A percentile compares a stretch with the other conserved stretches of the same genome.
These are phyloP conservation scores for Nakazawaea ambrosiae DNA, from an alignment of 805 yeast species.

Conservation along the genomic window DNA sequence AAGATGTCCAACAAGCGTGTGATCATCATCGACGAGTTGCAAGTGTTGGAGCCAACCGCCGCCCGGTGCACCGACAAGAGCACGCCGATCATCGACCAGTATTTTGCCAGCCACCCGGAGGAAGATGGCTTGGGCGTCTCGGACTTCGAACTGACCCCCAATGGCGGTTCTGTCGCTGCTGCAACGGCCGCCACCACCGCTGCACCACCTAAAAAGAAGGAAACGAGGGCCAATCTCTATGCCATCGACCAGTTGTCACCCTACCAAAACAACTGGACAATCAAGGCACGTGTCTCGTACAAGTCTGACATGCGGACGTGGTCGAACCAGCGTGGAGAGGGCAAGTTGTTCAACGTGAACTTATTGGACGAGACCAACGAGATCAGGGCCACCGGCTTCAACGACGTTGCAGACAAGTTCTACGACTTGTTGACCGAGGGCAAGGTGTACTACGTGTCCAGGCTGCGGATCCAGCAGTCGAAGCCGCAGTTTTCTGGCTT, in stretches of 20 bases:
- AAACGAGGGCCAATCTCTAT: constrained; percentile 36
- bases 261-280: constrained; percentile 84
- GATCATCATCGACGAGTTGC: constrained; percentile 39
- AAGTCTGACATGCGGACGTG: constrained; percentile 86
- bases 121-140: constrained; percentile 28
- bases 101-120: constrained; percentile 51
- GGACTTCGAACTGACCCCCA: not conserved
- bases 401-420: constrained; percentile 75
- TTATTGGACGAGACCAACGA: constrained; percentile 93
- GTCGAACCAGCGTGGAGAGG: constrained; percentile 82
- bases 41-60: constrained; percentile 31
- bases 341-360: constrained; percentile 82
- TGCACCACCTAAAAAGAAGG: constrained; percentile 12
- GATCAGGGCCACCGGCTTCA: constrained; percentile 92
- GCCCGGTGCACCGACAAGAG: constrained; percentile 30
- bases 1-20: constrained; percentile 41
- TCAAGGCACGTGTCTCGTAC: constrained; percentile 84
- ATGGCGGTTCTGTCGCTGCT: no score
- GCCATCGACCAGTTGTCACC: constrained; percentile 89
- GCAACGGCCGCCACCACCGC: constrained; percentile 14
- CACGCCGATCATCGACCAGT: constrained; percentile 44
- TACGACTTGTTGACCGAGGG: constrained; percentile 80
- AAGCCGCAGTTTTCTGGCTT: constrained; percentile 81
- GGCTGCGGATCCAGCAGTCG: constrained; percentile 74
- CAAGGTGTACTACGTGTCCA: constrained; percentile 76